Conservation (phyloP, 306 rosid species). For the Sphenostylis stenocarpa region DNA sequence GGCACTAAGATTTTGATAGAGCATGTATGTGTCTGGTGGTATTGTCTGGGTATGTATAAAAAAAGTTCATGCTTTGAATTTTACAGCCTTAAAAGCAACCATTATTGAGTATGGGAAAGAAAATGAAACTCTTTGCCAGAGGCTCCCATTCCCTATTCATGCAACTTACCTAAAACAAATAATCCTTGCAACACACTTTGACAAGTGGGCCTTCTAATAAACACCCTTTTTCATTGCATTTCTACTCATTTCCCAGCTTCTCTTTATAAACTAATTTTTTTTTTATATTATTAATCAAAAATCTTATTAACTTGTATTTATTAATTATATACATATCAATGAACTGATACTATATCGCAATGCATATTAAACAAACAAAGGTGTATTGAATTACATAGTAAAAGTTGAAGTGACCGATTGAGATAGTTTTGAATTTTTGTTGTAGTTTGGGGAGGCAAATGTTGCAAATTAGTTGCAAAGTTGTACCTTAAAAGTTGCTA, state of each 20-base stretch:
- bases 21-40: constrained; percentile 28
- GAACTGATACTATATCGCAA: too few relatives aligned
- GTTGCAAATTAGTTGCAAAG: neutral
- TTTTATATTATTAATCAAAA: too few relatives aligned
- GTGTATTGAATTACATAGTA: neutral
- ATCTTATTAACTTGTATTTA: too few relatives aligned
- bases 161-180: constrained; percentile 15
- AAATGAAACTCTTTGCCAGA: constrained; percentile 27
- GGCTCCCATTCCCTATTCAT: constrained; percentile 36
- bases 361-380: too few relatives aligned
- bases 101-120: constrained; percentile 39
- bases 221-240: neutral
- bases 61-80: constrained; percentile 34
- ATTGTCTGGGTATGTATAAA: constrained; percentile 36
- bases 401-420: neutral
- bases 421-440: neutral
- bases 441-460: neutral
- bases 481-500: neutral
- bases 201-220: constrained; percentile 20
- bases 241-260: neutral
- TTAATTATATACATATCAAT: too few relatives aligned
- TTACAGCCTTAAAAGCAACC: constrained; percentile 20
- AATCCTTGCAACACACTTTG: constrained; percentile 10
- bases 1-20: constrained; percentile 33
- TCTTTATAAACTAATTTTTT: too few relatives aligned